A percentile compares a stretch with the other conserved stretches of the same genome.
phyloP scores from a whole-genome alignment of 2,329 filamentous ascomycete genomes.

The Apiospora kogelbergensis region DNA sequence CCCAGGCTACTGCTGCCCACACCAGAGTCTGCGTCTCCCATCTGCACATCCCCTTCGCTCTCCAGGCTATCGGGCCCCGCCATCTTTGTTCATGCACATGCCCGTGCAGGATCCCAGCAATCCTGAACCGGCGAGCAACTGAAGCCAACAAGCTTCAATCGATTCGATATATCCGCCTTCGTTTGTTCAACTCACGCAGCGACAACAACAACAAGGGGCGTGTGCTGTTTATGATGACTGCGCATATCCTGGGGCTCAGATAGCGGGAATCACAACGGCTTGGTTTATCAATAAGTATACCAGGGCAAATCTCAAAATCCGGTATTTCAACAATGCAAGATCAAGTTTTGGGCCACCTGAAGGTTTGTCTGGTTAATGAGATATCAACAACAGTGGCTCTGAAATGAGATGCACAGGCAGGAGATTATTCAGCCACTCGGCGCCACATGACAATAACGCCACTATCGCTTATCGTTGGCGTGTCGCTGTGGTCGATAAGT shows the following conservation, averaged over 20 bases:
- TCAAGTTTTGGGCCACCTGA: not conserved
- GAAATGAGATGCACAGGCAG: constrained; percentile 4
- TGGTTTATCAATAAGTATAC: not conserved
- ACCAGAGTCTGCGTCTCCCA: not conserved
- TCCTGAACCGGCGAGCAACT: not conserved
- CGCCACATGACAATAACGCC: not conserved
- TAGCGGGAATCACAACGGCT: not conserved
- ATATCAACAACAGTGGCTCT: constrained; percentile 4
- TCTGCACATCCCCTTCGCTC: constrained; percentile 8
- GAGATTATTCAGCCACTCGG: not conserved
- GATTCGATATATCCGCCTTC: not conserved
- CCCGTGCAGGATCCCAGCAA: not conserved
- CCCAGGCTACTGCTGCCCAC: not conserved
- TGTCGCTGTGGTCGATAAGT: not conserved
- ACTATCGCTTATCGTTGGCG: not conserved
- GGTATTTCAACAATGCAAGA: not conserved
- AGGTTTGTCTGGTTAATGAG: not conserved
- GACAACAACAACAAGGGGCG: not conserved
- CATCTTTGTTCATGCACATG: constrained; percentile 8
- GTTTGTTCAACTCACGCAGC: not conserved
- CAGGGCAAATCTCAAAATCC: not conserved
- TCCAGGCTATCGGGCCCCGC: not conserved
- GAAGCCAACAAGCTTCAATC: not conserved
- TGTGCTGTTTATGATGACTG: not conserved
- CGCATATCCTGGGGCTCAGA: not conserved